These are phyloP conservation scores for Glutinoglossum americanum DNA, from an alignment of 495 filamentous ascomycete species.

Conservation along the genomic window DNA sequence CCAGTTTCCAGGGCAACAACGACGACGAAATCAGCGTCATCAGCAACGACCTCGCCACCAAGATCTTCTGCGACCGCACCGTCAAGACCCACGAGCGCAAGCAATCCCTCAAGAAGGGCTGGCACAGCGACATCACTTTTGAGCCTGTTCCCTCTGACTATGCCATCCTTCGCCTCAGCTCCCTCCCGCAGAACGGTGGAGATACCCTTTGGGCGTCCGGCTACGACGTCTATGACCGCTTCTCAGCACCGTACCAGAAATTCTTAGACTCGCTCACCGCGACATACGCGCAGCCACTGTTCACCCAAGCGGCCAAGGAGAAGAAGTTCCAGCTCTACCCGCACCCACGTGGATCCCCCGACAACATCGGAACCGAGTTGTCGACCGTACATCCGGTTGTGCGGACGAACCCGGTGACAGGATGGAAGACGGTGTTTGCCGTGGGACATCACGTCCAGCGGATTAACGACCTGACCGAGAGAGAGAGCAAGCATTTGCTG, in stretches of 20 bases:
- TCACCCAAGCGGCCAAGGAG: constrained; percentile 31
- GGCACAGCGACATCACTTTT: constrained; percentile 13
- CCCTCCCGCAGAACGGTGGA: constrained; percentile 6
- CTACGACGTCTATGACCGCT: constrained; percentile 59
- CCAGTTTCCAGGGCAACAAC: constrained; percentile 28
- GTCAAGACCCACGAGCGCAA: background rate
- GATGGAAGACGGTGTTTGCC: constrained; percentile 54
- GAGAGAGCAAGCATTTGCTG: constrained; percentile 40
- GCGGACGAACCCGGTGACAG: constrained; percentile 66
- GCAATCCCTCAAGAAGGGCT: background rate
- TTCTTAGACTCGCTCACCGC: constrained; percentile 51
- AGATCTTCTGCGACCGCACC: constrained; percentile 25
- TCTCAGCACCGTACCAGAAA: constrained; percentile 38
- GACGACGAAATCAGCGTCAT: constrained; percentile 62
- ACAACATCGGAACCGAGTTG: constrained; percentile 42
- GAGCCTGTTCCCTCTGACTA: constrained; percentile 17
- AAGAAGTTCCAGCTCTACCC: constrained; percentile 34
- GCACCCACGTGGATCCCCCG: constrained; percentile 37
- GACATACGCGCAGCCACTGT: constrained; percentile 38
- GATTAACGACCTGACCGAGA: constrained; percentile 45
- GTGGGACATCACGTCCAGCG: constrained; percentile 37
- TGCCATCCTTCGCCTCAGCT: constrained; percentile 8
- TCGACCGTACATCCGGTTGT: constrained; percentile 47
- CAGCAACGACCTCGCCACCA: constrained; percentile 33
- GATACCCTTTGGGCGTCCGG: constrained; percentile 58